Base-by-base conservation (phyloP, 306 rosid species). In the Styphnolobium japonicum region DNA sequence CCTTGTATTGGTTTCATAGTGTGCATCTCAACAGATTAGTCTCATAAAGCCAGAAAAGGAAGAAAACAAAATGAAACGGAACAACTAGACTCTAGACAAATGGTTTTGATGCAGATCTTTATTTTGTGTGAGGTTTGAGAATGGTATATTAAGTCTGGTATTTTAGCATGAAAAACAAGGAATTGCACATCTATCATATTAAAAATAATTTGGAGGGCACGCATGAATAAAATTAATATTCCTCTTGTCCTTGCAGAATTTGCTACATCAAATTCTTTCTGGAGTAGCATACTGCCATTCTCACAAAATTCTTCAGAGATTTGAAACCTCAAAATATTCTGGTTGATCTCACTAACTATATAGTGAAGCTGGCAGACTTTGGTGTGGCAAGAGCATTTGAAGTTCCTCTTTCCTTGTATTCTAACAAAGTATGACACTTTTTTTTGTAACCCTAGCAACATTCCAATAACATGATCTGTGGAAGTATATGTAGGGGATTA, bases 311-410 rank as follows among this genome's bases (percentile, higher is more conserved):
- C 22, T 78, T 55, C 61, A 56, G 76, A 29, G 68, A 78, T 68
- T 49, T 78, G 76, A 67, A 22, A 7, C 68, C 82, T 27, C 2
- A 11, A 8, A 78, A 78, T 42, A 14, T 78, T 56, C 49, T 67
- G 18, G 2, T 57, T 40, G 6, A 22, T 16, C 10, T 40, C 31
- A 3, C 0, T 2, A 18, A 2, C 6, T 6, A 0, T 12, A 2
- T 1, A 29, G 7, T 78, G 69, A 67, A 29, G 37, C 15, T 67
- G 11, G 11, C 69, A 23, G 67, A 49, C 67, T 77, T 66, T 40
- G 34, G 25, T 40, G 18, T 2, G 0, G 68, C 76, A 4, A 78
- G 31, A 67, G 21, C 45, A 16, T 10, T 40, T 16, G 76, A 27
- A 11, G 69, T 23, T 78, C 76, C 76, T 78, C 21, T 11, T 40